Evolutionary conservation across 495 filamentous ascomycete species (phyloP), one percentile per base, ranked within the genome.

Genomic region (Haplographium delicatum): DNA sequence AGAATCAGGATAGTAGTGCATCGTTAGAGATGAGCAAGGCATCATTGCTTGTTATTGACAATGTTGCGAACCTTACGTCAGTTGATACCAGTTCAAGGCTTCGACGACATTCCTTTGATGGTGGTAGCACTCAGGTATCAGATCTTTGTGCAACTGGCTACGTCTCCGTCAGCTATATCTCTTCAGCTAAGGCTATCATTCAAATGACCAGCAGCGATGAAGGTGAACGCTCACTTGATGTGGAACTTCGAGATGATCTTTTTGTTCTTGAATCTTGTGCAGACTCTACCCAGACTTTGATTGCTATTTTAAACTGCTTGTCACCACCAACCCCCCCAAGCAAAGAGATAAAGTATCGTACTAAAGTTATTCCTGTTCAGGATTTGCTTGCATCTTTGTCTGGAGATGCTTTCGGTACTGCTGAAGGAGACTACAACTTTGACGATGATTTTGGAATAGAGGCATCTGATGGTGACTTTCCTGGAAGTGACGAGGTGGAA

Each of bases 201-300:
- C 77, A 80, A 20, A 52, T 86, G 11, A 66, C 75, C 8, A 74
- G 72, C 9, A 58, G 65, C 19, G 69, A 72, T 0, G 73, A 79
- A 24, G 79, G 73, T 0, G 71, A 77, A 9, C 81, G 83, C 48
- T 80, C 80, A 28, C 64, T 95, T 8, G 88, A 93, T 57, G 76
- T 95, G 2, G 87, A 95, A 52, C 57, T 96, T 7, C 79, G 77
- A 34, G 88, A 94, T 62, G 86, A 93, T 61, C 72, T 99, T 2
- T 72, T 97, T 23, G 82, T 99, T 19, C 72, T 99, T 13, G 94
- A 99, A 63, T 88, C 89, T 3, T 97, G 94, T 62, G 93, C 94
- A 13, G 94, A 99, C 66, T 97, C 94, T 8, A 97, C 93, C 0
- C 89, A 95, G 59, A 97, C 94, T 0, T 76, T 99, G 2, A 82